Conservation (phyloP, 73 alveolate species). For the Paramecium sexaurelia region DNA sequence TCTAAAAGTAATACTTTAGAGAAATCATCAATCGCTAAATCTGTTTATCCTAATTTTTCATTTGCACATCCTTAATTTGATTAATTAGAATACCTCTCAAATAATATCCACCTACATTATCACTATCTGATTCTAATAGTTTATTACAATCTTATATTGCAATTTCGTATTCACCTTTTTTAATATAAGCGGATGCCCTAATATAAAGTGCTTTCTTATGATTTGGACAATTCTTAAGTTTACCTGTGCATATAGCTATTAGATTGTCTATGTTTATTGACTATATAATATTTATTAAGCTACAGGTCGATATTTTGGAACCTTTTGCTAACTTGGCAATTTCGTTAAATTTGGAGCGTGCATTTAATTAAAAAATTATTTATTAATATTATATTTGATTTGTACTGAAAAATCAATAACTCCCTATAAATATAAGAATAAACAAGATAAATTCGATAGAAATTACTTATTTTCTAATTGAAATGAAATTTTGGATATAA, state of each 20-base stretch:
- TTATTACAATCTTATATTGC: slow-evolving; percentile 83
- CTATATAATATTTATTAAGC: slow-evolving; percentile 12
- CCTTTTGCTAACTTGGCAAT: neutral
- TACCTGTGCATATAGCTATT: slow-evolving; percentile 79
- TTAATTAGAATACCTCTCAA: slow-evolving; percentile 69
- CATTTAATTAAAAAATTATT: neutral
- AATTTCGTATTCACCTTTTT: slow-evolving; percentile 73
- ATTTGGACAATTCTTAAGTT: slow-evolving; percentile 74
- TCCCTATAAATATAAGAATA: too few species aligned
- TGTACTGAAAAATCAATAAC: too few species aligned
- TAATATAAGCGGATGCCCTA: slow-evolving; percentile 81
- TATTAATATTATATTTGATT: too few species aligned
- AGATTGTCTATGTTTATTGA: slow-evolving; percentile 83
- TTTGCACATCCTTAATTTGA: slow-evolving; percentile 79
- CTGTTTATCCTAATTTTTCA: slow-evolving; percentile 83
- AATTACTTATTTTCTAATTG: too few species aligned
- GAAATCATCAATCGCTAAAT: slow-evolving; percentile 87
- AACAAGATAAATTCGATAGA: too few species aligned
- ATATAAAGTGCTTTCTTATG: slow-evolving; percentile 86
- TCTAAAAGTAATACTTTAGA: slow-evolving; percentile 90
- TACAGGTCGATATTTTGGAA: slow-evolving; percentile 46
- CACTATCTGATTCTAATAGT: slow-evolving; percentile 74
- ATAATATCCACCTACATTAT: slow-evolving; percentile 86
- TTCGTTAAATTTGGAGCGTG: neutral
- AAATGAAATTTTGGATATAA: too few species aligned